Conservation (phyloP, 352 stramenopile genomes). For the Globisporangium takayamanum region DNA sequence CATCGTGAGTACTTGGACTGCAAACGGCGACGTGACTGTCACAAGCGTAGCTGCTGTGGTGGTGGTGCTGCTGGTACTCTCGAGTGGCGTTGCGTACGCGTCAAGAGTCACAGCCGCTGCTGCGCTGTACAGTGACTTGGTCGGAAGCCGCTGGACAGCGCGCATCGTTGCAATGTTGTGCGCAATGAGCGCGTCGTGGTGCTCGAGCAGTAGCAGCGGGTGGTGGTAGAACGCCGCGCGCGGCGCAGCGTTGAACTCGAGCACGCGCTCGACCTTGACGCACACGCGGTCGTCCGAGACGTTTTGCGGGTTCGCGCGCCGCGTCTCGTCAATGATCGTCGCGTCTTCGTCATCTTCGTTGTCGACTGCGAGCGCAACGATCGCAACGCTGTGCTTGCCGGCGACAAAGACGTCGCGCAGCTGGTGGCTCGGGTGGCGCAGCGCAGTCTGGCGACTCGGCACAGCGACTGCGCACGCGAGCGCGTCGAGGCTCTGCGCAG, state of each 20-base stretch:
- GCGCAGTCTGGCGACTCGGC: conserved; percentile 24
- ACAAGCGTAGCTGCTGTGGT: conserved; percentile 28
- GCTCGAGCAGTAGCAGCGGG: conserved; percentile 61
- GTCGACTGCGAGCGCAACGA: conserved; percentile 35
- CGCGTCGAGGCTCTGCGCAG: conserved; percentile 25
- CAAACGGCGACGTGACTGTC: conserved; percentile 34
- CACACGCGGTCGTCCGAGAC: conserved; percentile 32
- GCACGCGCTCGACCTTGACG: conserved; percentile 37
- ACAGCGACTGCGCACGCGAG: conserved; percentile 34
- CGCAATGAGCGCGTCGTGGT: conserved; percentile 46
- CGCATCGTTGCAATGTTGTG: conserved; percentile 60
- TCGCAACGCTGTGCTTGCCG: conserved; percentile 40
- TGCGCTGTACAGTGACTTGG: conserved; percentile 41
- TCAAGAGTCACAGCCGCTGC: conserved; percentile 21
- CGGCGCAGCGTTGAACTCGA: conserved; percentile 43
- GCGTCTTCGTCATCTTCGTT: conserved; percentile 13
- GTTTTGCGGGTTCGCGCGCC: conserved; percentile 22
- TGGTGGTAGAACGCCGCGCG: conserved; percentile 48
- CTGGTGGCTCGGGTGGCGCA: conserved; percentile 21
- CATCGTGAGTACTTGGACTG: conserved; percentile 51
- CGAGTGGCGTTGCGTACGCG: not conserved
- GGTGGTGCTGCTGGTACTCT: not conserved
- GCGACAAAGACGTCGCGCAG: conserved; percentile 50
- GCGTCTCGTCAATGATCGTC: conserved; percentile 11
- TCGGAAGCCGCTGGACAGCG: conserved; percentile 41